Evolutionary conservation across 2,329 filamentous ascomycete species (phyloP).

Genomic region (Sporothrix sp.): DNA sequence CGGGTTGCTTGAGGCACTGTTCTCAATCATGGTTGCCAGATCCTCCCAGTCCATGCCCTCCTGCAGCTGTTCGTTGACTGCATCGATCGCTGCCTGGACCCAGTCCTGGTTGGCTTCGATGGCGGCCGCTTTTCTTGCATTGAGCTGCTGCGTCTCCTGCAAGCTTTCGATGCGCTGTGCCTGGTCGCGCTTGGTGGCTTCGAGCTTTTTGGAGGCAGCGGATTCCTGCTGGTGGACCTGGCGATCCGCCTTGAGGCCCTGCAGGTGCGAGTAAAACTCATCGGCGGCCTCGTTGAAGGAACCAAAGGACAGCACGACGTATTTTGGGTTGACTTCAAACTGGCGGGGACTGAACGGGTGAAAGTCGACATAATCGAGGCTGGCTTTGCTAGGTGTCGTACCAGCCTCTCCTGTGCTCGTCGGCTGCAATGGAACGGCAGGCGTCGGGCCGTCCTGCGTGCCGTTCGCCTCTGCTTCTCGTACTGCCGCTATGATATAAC

Average conservation of each 20-base stretch:
- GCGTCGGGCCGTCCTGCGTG: no score
- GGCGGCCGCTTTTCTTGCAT: constrained; percentile 78
- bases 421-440: no score
- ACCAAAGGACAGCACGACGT: constrained; percentile 64
- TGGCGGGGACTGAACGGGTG: constrained; percentile 84
- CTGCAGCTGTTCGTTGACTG: constrained; percentile 80
- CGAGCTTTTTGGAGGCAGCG: constrained; percentile 71
- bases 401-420: constrained; percentile 8
- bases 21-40: constrained; percentile 76
- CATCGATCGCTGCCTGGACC: constrained; percentile 85
- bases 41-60: constrained; percentile 98
- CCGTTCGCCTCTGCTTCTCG: constrained; percentile 30
- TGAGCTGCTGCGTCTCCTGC: constrained; percentile 69
- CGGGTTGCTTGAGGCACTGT: constrained; percentile 74
- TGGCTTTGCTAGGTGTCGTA: background rate
- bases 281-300: constrained; percentile 91
- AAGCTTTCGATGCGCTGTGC: constrained; percentile 74
- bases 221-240: constrained; percentile 73
- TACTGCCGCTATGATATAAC: constrained; percentile 85
- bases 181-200: constrained; percentile 76
- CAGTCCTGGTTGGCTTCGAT: constrained; percentile 86
- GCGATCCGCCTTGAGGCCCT: constrained; percentile 85
- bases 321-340: constrained; percentile 55
- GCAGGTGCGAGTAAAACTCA: constrained; percentile 93
- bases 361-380: constrained; percentile 80